A percentile compares a stretch with the other conserved stretches of the same genome.
phyloP scores from a whole-genome alignment of 2,329 filamentous ascomycete genomes.

The Ceratocystis diversiconidia region DNA sequence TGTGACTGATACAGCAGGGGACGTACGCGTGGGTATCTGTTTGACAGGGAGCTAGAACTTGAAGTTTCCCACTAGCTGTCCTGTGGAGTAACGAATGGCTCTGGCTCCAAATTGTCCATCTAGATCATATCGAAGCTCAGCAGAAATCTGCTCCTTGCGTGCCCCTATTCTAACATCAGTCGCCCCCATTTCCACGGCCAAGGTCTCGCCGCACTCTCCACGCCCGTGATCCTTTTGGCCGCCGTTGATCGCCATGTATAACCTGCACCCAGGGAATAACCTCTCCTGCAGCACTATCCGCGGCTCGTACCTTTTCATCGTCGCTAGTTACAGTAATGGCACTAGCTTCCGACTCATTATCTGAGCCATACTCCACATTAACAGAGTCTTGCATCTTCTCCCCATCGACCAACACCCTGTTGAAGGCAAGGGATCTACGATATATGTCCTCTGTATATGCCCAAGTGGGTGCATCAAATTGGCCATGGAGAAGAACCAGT shows the following conservation, averaged over 20 bases:
- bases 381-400: slow-evolving; percentile 19
- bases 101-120: no score
- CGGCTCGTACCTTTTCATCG: background rate
- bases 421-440: slow-evolving; percentile 22
- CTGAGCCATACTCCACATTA: slow-evolving; percentile 21
- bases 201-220: slow-evolving; percentile 52
- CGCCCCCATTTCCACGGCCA: slow-evolving; percentile 28
- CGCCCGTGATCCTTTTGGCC: slow-evolving; percentile 43
- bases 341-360: slow-evolving; percentile 24
- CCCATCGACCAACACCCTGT: slow-evolving; percentile 15
- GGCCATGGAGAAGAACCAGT: slow-evolving; percentile 52
- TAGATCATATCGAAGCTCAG: background rate
- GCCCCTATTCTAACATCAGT: background rate
- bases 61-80: background rate
- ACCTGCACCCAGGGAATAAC: slow-evolving; percentile 46
- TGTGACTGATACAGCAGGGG: background rate
- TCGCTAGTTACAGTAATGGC: slow-evolving; percentile 25
- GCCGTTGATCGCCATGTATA: slow-evolving; percentile 39
- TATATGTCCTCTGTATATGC: slow-evolving; percentile 52
- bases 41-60: background rate
- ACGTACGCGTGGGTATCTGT: background rate
- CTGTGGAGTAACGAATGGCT: no score
- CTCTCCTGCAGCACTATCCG: slow-evolving; percentile 20
- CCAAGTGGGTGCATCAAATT: slow-evolving; percentile 55
- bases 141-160: background rate